These are phyloP conservation scores for Dryas drummondii DNA, from an alignment of 306 rosid genomes.

Conservation along the genomic window DNA sequence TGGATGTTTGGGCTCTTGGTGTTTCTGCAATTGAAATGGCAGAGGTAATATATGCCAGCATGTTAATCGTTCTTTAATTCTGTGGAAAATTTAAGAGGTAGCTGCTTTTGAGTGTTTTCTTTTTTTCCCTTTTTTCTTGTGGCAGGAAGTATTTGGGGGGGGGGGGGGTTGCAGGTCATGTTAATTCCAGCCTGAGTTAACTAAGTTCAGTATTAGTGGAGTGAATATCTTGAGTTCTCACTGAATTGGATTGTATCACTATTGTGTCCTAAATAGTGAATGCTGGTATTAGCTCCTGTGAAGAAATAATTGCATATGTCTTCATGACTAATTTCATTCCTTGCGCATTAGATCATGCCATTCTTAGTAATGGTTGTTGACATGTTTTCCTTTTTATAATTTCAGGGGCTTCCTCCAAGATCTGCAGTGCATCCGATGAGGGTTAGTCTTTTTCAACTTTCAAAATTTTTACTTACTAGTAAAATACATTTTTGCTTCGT, in stretches of 20 bases:
- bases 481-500: background rate
- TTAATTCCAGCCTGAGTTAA: too few species aligned
- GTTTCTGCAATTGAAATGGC: conserved; percentile 99
- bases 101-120: background rate
- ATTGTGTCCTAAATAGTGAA: background rate
- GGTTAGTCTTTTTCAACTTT: conserved; percentile 43
- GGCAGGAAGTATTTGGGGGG: background rate
- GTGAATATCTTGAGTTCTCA: too few species aligned
- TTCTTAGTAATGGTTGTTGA: conserved; percentile 18
- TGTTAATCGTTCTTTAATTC: conserved; percentile 9
- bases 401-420: conserved; percentile 99
- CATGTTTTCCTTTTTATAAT: conserved; percentile 21
- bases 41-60: conserved; percentile 58
- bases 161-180: background rate
- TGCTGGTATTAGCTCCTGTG: background rate
- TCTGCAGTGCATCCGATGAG: conserved; percentile 97
- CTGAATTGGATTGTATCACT: background rate
- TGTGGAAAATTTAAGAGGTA: conserved; percentile 9
- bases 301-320: conserved; percentile 14
- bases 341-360: background rate
- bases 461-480: background rate
- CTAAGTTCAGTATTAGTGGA: too few species aligned
- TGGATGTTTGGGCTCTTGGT: conserved; percentile 99
- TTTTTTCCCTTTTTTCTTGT: background rate
- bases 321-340: conserved; percentile 4